Conservation (phyloP, 768 basidiomycete genomes). For the Lactifluus subvellereus region DNA sequence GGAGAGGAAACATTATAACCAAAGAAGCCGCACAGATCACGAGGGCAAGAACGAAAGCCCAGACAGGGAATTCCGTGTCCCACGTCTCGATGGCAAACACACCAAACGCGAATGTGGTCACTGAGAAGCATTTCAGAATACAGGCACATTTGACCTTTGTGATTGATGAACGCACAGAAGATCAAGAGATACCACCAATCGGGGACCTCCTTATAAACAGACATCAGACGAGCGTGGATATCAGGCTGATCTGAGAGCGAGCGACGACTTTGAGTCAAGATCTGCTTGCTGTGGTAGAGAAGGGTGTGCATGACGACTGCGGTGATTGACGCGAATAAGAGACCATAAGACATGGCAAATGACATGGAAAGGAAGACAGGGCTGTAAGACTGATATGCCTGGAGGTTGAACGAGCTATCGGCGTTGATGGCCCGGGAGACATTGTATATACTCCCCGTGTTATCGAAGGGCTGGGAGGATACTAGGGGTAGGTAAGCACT, state of each 20-base stretch:
- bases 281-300: no score
- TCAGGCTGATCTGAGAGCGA: no score
- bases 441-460: slow-evolving; percentile 53
- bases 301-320: no score
- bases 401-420: slow-evolving; percentile 51
- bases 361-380: slow-evolving; percentile 60
- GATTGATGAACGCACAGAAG: no score
- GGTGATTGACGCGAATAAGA: slow-evolving; percentile 35
- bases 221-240: no score
- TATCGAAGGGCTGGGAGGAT: slow-evolving; percentile 59
- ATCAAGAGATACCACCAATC: no score
- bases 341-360: slow-evolving; percentile 71
- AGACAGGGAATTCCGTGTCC: slow-evolving; percentile 67
- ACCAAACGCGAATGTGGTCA: slow-evolving; percentile 62
- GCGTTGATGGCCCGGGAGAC: slow-evolving; percentile 48
- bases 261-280: no score
- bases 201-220: no score
- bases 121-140: slow-evolving; percentile 24
- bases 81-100: slow-evolving; percentile 66
- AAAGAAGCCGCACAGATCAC: slow-evolving; percentile 41
- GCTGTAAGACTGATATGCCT: slow-evolving; percentile 50
- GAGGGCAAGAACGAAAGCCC: slow-evolving; percentile 65
- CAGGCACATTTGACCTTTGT: no score
- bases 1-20: neutral
- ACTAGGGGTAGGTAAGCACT: slow-evolving; percentile 40